A percentile compares a stretch with the other conserved stretches of the same genome.
These are phyloP conservation scores for Fusarium sp. DNA, from an alignment of 2,329 filamentous ascomycete species.

Conservation along the genomic window DNA sequence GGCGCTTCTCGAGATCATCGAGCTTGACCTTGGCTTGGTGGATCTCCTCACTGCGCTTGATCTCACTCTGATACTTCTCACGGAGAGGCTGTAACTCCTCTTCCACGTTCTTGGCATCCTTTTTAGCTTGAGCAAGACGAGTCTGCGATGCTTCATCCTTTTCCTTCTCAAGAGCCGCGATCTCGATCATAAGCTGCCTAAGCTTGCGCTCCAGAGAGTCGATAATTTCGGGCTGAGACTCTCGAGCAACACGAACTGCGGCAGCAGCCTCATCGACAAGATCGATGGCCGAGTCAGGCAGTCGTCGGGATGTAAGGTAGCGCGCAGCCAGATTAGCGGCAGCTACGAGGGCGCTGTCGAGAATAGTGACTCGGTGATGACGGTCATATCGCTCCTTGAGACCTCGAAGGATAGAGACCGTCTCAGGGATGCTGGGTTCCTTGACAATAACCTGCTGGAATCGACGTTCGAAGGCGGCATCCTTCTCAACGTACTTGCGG, in stretches of 20 bases:
- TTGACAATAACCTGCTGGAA: conserved; percentile 99
- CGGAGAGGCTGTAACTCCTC: conserved; percentile 92
- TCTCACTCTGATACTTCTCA: conserved; percentile 95
- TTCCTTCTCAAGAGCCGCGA: conserved; percentile 91
- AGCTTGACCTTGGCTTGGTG: conserved; percentile 96
- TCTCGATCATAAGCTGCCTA: conserved; percentile 95
- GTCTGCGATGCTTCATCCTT: conserved; percentile 92
- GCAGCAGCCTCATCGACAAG: conserved; percentile 96
- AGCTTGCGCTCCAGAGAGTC: conserved; percentile 92
- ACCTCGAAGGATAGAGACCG: conserved; percentile 96
- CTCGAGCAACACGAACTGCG: conserved; percentile 92
- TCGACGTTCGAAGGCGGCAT: conserved; percentile 95
- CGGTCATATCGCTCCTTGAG: conserved; percentile 98
- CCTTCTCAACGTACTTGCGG: conserved; percentile 99
- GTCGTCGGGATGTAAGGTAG: conserved; percentile 88
- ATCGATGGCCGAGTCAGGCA: conserved; percentile 97
- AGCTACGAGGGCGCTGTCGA: conserved; percentile 91
- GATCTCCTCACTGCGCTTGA: conserved; percentile 88
- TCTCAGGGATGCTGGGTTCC: conserved; percentile 88
- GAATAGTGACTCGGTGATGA: conserved; percentile 96
- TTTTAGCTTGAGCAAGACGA: conserved; percentile 82
- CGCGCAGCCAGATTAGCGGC: conserved; percentile 91
- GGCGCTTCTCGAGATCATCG: conserved; percentile 88
- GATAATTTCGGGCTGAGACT: conserved; percentile 95
- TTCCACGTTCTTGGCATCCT: conserved; percentile 92